Percentiles rank a stretch among this genome's conserved stretches.
Evolutionary conservation across 2,329 filamentous ascomycete genomes (phyloP).

Genomic region (Amauroascus verrucosus): DNA sequence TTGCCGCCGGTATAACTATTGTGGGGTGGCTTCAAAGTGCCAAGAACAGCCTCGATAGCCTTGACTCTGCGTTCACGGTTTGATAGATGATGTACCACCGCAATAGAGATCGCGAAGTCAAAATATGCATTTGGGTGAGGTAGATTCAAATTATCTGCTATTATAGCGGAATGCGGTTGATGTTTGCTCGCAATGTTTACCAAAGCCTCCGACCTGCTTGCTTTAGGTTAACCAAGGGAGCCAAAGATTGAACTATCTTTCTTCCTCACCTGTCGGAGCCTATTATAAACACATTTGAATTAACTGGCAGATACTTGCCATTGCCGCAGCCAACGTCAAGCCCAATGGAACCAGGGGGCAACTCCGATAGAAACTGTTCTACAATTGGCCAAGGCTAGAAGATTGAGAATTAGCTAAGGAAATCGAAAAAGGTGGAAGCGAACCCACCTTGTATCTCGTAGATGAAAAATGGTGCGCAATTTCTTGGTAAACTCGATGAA

Average conservation of each 20-base stretch:
- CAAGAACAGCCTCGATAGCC: constrained; percentile 61
- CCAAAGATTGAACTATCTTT: background rate
- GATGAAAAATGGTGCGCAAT: constrained; percentile 42
- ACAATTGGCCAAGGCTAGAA: constrained; percentile 81
- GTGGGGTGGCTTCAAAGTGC: constrained; percentile 43
- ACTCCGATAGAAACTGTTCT: constrained; percentile 59
- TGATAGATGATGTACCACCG: constrained; percentile 87
- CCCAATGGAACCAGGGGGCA: constrained; percentile 62
- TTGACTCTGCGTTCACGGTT: constrained; percentile 61
- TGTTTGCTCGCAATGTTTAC: constrained; percentile 48
- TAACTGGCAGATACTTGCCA: constrained; percentile 84
- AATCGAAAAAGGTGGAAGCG: background rate
- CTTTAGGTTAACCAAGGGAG: constrained; percentile 30
- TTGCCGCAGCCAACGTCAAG: constrained; percentile 93
- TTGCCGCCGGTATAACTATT: constrained; percentile 42
- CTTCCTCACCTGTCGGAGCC: constrained; percentile 67
- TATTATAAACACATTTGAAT: constrained; percentile 65
- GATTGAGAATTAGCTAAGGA: background rate
- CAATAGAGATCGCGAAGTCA: constrained; percentile 90
- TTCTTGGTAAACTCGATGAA: constrained; percentile 74
- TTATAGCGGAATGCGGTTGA: constrained; percentile 55
- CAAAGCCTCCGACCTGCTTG: constrained; percentile 47
- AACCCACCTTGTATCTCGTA: constrained; percentile 51
- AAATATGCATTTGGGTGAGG: constrained; percentile 58
- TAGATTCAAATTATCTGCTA: constrained; percentile 74